These are phyloP conservation scores for Calonectria pseudoreteaudii DNA, from an alignment of 2,329 filamentous ascomycete genomes.

Conservation along the genomic window DNA sequence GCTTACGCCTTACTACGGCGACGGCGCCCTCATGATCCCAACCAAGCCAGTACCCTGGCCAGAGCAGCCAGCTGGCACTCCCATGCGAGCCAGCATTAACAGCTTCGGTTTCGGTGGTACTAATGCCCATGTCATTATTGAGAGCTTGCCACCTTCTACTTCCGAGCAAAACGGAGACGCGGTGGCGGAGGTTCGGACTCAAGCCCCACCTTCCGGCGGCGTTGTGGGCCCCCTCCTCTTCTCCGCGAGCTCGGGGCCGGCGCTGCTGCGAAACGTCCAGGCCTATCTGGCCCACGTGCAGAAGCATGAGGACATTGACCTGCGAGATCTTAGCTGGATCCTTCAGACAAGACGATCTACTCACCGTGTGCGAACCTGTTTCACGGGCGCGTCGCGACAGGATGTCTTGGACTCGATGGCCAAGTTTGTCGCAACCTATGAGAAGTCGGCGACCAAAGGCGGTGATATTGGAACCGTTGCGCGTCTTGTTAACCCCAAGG, in stretches of 20 bases:
- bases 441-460: neutral
- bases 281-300: neutral
- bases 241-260: neutral
- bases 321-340: neutral
- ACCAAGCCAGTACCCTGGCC: constrained; percentile 37
- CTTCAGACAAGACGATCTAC: neutral
- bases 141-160: constrained; percentile 18
- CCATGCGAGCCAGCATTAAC: constrained; percentile 41
- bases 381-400: neutral
- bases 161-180: neutral
- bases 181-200: neutral
- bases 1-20: constrained; percentile 38
- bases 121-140: constrained; percentile 57
- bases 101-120: constrained; percentile 56
- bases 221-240: neutral
- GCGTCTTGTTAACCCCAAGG: neutral
- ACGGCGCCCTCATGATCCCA: constrained; percentile 32
- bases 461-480: neutral
- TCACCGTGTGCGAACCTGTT: neutral
- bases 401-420: neutral
- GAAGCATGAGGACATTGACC: neutral
- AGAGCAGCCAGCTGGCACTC: neutral
- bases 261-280: neutral
- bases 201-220: neutral
- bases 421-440: neutral